A percentile compares a stretch with the other conserved stretches of the same genome.
phyloP scores from a whole-genome alignment of 305 asterid genomes.

The Solanum hybrid region DNA sequence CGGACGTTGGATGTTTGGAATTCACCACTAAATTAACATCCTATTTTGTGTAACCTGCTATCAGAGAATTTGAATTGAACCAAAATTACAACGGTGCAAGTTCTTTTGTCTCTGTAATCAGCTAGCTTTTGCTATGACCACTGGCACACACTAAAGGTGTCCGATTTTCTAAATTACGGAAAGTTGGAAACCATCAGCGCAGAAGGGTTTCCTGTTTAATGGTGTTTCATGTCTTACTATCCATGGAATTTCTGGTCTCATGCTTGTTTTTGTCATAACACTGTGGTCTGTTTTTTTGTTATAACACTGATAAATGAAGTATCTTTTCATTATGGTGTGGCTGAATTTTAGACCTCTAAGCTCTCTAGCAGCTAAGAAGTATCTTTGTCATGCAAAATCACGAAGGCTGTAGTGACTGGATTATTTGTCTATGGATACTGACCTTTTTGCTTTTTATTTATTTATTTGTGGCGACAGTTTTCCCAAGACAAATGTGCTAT shows the following conservation, averaged over 20 bases:
- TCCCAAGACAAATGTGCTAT: conserved; percentile 84
- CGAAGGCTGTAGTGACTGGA: neutral
- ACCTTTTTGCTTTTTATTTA: neutral
- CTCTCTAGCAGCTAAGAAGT: neutral
- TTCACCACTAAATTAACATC: neutral
- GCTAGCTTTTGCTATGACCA: neutral
- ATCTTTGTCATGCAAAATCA: neutral
- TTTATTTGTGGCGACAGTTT: conserved; percentile 36
- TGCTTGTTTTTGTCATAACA: neutral
- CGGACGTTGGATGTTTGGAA: neutral
- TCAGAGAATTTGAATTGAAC: neutral
- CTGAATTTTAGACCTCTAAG: neutral
- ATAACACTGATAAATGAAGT: neutral
- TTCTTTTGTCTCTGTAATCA: neutral
- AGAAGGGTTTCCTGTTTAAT: neutral
- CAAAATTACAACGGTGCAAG: neutral
- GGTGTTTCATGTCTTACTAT: neutral
- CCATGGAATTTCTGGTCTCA: neutral
- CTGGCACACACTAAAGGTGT: neutral
- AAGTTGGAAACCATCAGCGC: neutral
- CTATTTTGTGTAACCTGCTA: neutral
- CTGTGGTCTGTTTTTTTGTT: neutral
- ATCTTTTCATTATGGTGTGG: neutral
- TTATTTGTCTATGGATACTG: neutral
- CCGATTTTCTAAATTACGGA: neutral